Evolutionary conservation across 2,329 filamentous ascomycete genomes (phyloP), one percentile per base, ranked within the genome.

Genomic region (Verticillium klebahnii): DNA sequence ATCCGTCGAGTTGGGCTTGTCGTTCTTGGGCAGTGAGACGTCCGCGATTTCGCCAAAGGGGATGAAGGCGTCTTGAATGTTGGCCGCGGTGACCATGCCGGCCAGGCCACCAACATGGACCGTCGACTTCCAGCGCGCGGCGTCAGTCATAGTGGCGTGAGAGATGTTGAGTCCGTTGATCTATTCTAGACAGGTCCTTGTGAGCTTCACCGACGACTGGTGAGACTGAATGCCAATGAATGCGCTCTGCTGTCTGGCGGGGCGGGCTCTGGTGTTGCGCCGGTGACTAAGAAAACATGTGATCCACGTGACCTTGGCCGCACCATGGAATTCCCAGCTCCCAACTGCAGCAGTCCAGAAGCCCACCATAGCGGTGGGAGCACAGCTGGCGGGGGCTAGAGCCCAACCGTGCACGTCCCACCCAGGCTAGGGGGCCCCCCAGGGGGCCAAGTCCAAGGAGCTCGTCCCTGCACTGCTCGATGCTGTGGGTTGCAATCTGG

Each of bases 21-120:
- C 93, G 62, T 92, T 90, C 75, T 95, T 96, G 23, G 95, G 95
- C 17, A 99, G 80, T 58, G 92, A 90, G 67, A 99, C 89, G 73
- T 97, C 93, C 67, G 91, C 88, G 65, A 99, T 94, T 74, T 97
- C 94, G 71, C 96, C 95, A 75, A 99, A 99, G 0, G 96, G 95
- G 62, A 99, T 86, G 78, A 99, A 99, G 61, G 93, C 93, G 70
- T 96, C 92, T 69, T 93, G 89, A 56, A 99, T 82, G 64, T 89
- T 91, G 64, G 86, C 84, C 40, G 82, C 80, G 14, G 89, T 94
- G 62, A 96, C 93, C 59, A 87, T 83, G 65, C 89, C 86, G 67
- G 95, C 89, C 58, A 99, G 86, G 36, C 94, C 94, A 65, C 93
- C 93, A 59, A 99, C 91, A 73, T 96, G 96, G 65, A 99, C 84